Evolutionary conservation across 1,139 yeast genomes (phyloP).

Genomic region (Hansenula sp.): DNA sequence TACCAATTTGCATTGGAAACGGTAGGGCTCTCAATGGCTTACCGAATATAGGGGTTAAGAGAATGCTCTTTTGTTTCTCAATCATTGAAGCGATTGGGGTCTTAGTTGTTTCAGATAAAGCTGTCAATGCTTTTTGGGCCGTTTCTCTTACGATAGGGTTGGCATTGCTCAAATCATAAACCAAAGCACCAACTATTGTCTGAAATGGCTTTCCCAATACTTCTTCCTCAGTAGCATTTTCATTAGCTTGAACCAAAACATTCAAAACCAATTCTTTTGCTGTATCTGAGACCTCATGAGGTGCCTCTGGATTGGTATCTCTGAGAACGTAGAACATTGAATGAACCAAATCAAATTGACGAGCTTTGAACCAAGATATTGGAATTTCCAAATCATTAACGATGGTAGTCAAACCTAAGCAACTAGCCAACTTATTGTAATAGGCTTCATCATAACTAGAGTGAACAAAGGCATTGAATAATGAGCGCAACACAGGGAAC

Average conservation of each 20-base stretch:
- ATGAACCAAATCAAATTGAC: conserved; percentile 82
- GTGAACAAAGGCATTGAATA: conserved; percentile 83
- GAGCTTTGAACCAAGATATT: conserved; percentile 63
- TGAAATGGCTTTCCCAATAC: conserved; percentile 72
- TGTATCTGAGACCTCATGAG: conserved; percentile 66
- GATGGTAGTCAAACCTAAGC: conserved; percentile 74
- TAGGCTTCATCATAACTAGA: conserved; percentile 88
- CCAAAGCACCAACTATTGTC: conserved; percentile 80
- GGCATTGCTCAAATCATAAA: conserved; percentile 89
- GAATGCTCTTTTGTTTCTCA: conserved; percentile 75
- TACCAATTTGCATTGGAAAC: conserved; percentile 98
- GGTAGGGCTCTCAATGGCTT: conserved; percentile 96
- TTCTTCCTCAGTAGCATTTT: conserved; percentile 53
- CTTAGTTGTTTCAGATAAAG: conserved; percentile 65
- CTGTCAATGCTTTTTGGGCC: conserved; percentile 67
- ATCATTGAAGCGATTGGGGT: conserved; percentile 73
- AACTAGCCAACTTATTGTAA: conserved; percentile 85
- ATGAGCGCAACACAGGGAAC: conserved; percentile 70
- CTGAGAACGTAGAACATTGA: conserved; percentile 86
- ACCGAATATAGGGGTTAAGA: conserved; percentile 91
- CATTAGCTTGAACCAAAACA: conserved; percentile 63
- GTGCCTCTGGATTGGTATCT: conserved; percentile 89
- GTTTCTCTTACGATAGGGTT: conserved; percentile 79
- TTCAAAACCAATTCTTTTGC: conserved; percentile 67
- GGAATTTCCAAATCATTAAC: conserved; percentile 68